Evolutionary conservation across 2,329 filamentous ascomycete species (phyloP), one percentile per base, ranked within the genome.

Genomic region (Calonectria pseudoreteaudii): DNA sequence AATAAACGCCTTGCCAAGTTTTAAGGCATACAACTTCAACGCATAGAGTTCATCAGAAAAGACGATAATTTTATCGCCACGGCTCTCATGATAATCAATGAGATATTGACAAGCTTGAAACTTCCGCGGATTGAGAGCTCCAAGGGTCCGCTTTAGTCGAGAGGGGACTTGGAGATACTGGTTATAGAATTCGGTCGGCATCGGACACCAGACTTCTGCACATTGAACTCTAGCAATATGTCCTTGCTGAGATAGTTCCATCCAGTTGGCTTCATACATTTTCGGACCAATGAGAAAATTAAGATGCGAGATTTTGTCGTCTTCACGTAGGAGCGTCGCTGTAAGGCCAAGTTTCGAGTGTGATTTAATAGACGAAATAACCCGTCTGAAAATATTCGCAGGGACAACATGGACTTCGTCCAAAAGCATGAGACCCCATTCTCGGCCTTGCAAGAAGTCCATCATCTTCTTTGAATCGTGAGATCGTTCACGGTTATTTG

Each of bases 21-120:
- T 95, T 36, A 91, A 87, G 9, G 96, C 95, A 81, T 98, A 97
- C 47, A 91, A 90, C 78, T 95, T 90, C 23, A 98, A 87, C 0
- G 96, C 95, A 80, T 95, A 98, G 41, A 98, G 94, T 77, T 98
- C 97, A 85, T 98, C 96, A 0, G 95, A 97, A 83, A 98, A 98
- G 47, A 98, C 95, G 76, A 98, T 98, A 78, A 98, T 95, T 85
- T 98, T 98, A 87, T 98, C 96, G 14, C 96, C 95, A 72, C 96
- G 91, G 70, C 91, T 92, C 84, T 98, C 95, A 84, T 98, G 96
- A 82, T 97, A 98, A 83, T 98, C 93, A 82, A 98, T 98, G 28
- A 98, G 88, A 82, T 96, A 98, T 81, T 98, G 95, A 80, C 94
- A 97, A 2, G 95, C 95, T 84, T 98, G 96, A 83, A 98, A 97